phyloP scores from a whole-genome alignment of 1,284 basidiomycete species.

The Ustilago esculenta region DNA sequence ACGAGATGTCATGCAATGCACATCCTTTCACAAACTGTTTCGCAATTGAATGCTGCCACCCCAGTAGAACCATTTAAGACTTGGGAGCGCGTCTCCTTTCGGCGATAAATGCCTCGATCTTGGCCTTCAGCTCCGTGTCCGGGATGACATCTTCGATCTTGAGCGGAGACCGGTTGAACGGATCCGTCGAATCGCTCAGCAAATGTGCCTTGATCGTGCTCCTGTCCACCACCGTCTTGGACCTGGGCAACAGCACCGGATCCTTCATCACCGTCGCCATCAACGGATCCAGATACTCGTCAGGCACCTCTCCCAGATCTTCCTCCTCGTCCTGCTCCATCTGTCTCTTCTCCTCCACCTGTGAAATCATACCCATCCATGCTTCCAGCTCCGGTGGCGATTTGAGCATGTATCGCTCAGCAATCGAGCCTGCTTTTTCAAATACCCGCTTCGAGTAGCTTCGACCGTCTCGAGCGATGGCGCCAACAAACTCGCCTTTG shows the following conservation, averaged over 20 bases:
- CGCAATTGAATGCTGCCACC: too few relatives aligned
- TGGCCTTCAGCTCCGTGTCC: conserved; percentile 53
- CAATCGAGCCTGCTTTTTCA: conserved; percentile 79
- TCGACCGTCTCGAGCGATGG: conserved; percentile 90
- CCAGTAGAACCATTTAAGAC: too few relatives aligned
- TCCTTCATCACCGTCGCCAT: conserved; percentile 96
- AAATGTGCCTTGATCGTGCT: conserved; percentile 95
- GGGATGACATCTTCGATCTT: conserved; percentile 67
- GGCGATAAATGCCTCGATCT: conserved; percentile 57
- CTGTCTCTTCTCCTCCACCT: conserved; percentile 84
- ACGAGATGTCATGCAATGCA: too few relatives aligned
- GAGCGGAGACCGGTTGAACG: conserved; percentile 68
- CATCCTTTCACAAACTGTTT: too few relatives aligned
- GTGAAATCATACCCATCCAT: conserved; percentile 77
- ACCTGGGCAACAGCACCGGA: conserved; percentile 89
- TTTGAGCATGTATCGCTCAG: conserved; percentile 78
- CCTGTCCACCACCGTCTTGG: conserved; percentile 82
- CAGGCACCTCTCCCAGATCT: conserved; percentile 91
- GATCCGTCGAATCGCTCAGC: conserved; percentile 81
- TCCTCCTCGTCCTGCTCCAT: conserved; percentile 83
- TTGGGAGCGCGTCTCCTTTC: conserved; percentile 36
- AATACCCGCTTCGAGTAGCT: conserved; percentile 89
- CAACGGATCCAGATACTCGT: conserved; percentile 89
- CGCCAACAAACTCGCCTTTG: conserved; percentile 81
- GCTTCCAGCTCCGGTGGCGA: conserved; percentile 81